A percentile compares a stretch with the other conserved stretches of the same genome.
Evolutionary conservation across 2,329 filamentous ascomycete species (phyloP).

Genomic region (Fusarium agapanthi): DNA sequence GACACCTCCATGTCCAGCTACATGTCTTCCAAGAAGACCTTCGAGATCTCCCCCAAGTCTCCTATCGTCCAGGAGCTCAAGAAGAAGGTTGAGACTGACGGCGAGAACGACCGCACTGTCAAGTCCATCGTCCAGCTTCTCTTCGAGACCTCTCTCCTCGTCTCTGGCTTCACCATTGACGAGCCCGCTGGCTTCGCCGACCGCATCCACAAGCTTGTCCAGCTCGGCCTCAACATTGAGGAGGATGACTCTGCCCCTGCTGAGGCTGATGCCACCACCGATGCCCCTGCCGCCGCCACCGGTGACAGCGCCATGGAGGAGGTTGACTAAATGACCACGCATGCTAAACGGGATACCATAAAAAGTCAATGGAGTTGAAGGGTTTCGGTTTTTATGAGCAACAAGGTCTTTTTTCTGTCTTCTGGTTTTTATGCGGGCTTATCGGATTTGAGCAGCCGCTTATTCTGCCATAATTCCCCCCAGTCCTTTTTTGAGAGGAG

Average conservation of each 20-base stretch:
- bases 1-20: slow-evolving; percentile 99
- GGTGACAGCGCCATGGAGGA: slow-evolving; percentile 99
- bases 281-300: slow-evolving; percentile 64
- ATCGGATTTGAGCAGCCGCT: slow-evolving; percentile 41
- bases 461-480: slow-evolving; percentile 48
- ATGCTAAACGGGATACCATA: slow-evolving; percentile 48
- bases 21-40: slow-evolving; percentile 99
- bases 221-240: slow-evolving; percentile 95
- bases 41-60: slow-evolving; percentile 99
- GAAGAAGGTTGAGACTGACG: slow-evolving; percentile 98
- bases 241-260: slow-evolving; percentile 81
- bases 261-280: slow-evolving; percentile 63
- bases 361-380: slow-evolving; percentile 57
- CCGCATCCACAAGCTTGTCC: slow-evolving; percentile 99
- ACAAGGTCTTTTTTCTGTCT: slow-evolving; percentile 45
- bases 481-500: slow-evolving; percentile 35
- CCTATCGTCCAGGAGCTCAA: slow-evolving; percentile 98
- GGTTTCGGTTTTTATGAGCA: slow-evolving; percentile 47
- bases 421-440: slow-evolving; percentile 44
- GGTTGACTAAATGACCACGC: slow-evolving; percentile 79
- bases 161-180: slow-evolving; percentile 99
- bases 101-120: slow-evolving; percentile 98
- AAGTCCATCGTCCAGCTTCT: slow-evolving; percentile 99
- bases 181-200: slow-evolving; percentile 98
- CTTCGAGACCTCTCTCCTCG: slow-evolving; percentile 97